These are phyloP conservation scores for Monilinia polystroma DNA, from an alignment of 2,329 filamentous ascomycete genomes.

Conservation along the genomic window DNA sequence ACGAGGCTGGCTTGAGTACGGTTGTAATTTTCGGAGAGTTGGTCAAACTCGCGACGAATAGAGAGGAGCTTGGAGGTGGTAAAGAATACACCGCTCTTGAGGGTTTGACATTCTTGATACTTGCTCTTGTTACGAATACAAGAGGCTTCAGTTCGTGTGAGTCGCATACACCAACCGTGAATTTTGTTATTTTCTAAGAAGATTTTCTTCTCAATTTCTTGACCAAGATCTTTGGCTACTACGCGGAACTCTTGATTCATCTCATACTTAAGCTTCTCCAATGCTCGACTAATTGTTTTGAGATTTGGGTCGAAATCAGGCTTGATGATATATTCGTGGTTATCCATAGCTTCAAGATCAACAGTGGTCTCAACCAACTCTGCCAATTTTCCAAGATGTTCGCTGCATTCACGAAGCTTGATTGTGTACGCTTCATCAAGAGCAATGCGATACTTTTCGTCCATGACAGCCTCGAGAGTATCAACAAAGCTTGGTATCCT, in stretches of 20 bases:
- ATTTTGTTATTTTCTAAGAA: constrained; percentile 96
- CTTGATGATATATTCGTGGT: constrained; percentile 98
- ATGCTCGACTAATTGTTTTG: constrained; percentile 82
- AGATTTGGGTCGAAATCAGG: constrained; percentile 93
- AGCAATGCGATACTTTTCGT: constrained; percentile 85
- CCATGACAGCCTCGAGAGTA: constrained; percentile 90
- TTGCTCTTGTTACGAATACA: constrained; percentile 88
- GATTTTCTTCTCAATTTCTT: constrained; percentile 97
- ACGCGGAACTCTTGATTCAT: constrained; percentile 80
- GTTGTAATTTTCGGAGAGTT: constrained; percentile 92
- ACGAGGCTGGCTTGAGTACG: constrained; percentile 90
- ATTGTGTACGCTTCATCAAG: constrained; percentile 84
- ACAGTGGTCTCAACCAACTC: constrained; percentile 99
- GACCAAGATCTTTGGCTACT: constrained; percentile 77
- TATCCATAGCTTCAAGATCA: constrained; percentile 90
- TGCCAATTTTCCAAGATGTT: constrained; percentile 79
- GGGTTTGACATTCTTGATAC: constrained; percentile 94
- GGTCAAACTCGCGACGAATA: constrained; percentile 86
- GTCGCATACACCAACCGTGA: constrained; percentile 93
- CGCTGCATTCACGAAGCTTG: constrained; percentile 73
- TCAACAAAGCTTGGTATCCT: constrained; percentile 85
- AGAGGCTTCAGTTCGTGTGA: constrained; percentile 86
- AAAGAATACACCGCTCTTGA: constrained; percentile 99
- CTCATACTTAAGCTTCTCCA: constrained; percentile 78
- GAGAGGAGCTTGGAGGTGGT: constrained; percentile 80